phyloP scores from a whole-genome alignment of 1,284 basidiomycete species.

The Ceratobasidium sp. region DNA sequence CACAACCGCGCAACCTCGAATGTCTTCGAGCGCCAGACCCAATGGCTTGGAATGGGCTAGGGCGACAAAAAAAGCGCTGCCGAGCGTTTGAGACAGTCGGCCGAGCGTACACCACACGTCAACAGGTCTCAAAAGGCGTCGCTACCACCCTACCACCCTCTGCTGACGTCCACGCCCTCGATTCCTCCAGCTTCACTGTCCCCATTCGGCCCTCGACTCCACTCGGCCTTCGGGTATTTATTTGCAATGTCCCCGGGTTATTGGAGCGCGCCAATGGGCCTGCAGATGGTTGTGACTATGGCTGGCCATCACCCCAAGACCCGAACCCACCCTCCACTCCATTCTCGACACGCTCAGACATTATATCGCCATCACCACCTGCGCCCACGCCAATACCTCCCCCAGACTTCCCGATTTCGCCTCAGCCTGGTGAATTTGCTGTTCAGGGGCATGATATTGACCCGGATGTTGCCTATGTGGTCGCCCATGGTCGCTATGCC shows the following conservation, averaged over 20 bases:
- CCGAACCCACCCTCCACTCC: background rate
- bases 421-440: background rate
- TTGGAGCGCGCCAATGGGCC: background rate
- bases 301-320: background rate
- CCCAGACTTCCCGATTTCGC: background rate
- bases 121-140: background rate
- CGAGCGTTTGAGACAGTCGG: background rate
- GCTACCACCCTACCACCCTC: background rate
- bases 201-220: background rate
- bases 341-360: too few relatives aligned
- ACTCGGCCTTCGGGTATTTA: background rate
- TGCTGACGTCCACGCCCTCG: background rate
- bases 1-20: background rate
- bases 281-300: background rate
- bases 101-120: background rate
- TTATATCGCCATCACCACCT: too few relatives aligned
- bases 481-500: background rate
- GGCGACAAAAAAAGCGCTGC: background rate
- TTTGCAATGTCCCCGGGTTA: background rate
- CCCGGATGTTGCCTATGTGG: background rate
- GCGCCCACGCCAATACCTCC: too few relatives aligned
- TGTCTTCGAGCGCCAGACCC: background rate
- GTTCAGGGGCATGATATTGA: background rate
- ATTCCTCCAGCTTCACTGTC: background rate
- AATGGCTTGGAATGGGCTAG: background rate